These are phyloP conservation scores for Aspergillus fumigatus DNA, from an alignment of 2,329 filamentous ascomycete genomes.

Conservation along the genomic window DNA sequence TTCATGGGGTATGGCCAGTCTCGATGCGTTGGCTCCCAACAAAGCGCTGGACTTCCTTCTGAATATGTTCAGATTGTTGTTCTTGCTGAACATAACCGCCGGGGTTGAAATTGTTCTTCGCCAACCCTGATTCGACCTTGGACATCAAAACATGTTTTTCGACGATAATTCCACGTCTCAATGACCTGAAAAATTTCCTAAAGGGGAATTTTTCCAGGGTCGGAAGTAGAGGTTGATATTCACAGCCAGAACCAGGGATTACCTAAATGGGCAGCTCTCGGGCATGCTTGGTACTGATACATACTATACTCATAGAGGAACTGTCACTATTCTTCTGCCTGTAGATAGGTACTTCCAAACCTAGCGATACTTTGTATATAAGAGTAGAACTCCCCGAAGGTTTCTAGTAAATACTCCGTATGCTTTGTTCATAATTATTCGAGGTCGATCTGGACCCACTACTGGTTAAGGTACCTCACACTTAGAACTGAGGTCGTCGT, in stretches of 20 bases:
- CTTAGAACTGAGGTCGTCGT: not conserved
- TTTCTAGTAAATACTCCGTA: not conserved
- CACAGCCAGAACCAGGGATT: not conserved
- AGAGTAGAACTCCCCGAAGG: not conserved
- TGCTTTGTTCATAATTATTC: not conserved
- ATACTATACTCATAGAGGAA: not conserved
- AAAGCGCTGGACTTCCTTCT: not conserved
- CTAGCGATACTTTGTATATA: not conserved
- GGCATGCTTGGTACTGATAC: not conserved
- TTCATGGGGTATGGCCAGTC: not conserved
- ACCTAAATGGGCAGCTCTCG: not conserved
- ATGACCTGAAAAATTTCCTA: not conserved
- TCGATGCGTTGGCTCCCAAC: not conserved
- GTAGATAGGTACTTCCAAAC: not conserved
- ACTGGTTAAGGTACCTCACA: not conserved
- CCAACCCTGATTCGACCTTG: not conserved
- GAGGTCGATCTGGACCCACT: too few species aligned
- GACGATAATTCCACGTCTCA: not conserved
- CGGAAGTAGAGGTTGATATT: not conserved
- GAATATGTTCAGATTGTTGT: not conserved
- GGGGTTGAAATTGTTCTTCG: not conserved
- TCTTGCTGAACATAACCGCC: not conserved
- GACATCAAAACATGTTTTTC: not conserved
- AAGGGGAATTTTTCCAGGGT: not conserved
- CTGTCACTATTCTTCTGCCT: not conserved